phyloP scores from a whole-genome alignment of 495 filamentous ascomycete species.

The Peziza echinospora region DNA sequence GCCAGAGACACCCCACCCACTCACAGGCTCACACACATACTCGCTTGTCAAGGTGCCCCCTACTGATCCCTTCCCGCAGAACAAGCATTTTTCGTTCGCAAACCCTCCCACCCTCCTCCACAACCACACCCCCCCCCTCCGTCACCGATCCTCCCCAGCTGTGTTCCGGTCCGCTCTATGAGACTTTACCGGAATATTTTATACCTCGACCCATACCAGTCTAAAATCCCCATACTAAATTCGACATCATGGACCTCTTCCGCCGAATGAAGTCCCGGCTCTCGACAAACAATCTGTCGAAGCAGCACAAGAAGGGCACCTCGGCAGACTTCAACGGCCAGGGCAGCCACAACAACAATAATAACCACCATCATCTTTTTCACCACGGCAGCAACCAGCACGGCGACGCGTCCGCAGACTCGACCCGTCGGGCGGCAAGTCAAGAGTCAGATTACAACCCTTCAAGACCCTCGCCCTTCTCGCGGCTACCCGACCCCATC shows the following conservation, averaged over 20 bases:
- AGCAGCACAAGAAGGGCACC: constrained; percentile 6
- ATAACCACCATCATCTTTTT: constrained; percentile 7
- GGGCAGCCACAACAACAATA: constrained; percentile 15
- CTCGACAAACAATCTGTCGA: not conserved
- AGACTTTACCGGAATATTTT: not conserved
- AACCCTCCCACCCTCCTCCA: too few species aligned
- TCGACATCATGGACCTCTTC: not conserved
- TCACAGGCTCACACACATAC: too few species aligned
- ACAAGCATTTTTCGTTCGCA: too few species aligned
- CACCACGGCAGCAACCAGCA: constrained; percentile 9
- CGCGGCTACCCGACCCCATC: constrained; percentile 37
- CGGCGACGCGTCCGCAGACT: constrained; percentile 18
- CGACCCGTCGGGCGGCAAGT: not conserved
- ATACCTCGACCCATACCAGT: not conserved
- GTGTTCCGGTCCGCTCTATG: not conserved
- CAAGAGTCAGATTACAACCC: not conserved
- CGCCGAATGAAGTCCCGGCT: not conserved
- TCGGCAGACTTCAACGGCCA: constrained; percentile 14
- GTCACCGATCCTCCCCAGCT: too few species aligned
- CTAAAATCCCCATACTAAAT: not conserved
- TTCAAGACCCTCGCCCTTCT: constrained; percentile 2
- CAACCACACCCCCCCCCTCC: too few species aligned
- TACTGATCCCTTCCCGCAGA: too few species aligned
- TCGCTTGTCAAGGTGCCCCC: too few species aligned
- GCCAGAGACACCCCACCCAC: too few species aligned